Percentiles rank a stretch among this genome's conserved stretches.
phyloP scores from a whole-genome alignment of 345 rosid genomes.

The Populus tremula region DNA sequence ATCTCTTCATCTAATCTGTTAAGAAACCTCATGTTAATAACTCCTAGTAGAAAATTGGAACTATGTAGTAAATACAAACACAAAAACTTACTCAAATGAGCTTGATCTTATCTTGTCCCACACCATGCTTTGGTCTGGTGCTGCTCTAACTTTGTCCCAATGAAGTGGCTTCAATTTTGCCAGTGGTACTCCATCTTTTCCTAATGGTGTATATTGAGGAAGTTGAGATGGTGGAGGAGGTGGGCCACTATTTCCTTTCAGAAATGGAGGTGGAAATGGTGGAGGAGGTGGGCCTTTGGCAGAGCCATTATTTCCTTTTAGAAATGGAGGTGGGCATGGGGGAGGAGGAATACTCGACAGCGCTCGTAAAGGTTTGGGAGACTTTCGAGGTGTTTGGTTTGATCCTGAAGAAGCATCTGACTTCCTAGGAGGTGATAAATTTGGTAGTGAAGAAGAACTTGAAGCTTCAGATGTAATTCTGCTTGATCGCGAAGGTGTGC shows the following conservation, averaged over 20 bases:
- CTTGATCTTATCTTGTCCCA: slow-evolving; percentile 93
- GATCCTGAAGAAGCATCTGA: slow-evolving; percentile 27
- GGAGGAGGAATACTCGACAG: slow-evolving; percentile 49
- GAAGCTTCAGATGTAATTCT: slow-evolving; percentile 26
- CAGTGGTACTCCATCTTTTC: slow-evolving; percentile 73
- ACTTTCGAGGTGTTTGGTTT: slow-evolving; percentile 21
- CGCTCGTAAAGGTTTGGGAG: slow-evolving; percentile 20
- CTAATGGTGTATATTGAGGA: slow-evolving; percentile 40
- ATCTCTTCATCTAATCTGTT: slow-evolving; percentile 94
- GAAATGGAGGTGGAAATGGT: slow-evolving; percentile 57
- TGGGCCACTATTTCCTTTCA: slow-evolving; percentile 32
- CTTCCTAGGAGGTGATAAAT: slow-evolving; percentile 27
- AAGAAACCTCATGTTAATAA: neutral
- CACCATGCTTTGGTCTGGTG: slow-evolving; percentile 77
- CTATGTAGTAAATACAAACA: neutral
- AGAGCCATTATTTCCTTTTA: slow-evolving; percentile 26
- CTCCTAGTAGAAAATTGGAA: slow-evolving; percentile 3
- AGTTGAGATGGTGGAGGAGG: slow-evolving; percentile 69
- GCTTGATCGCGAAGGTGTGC: slow-evolving; percentile 14
- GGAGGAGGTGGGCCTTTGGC: slow-evolving; percentile 65
- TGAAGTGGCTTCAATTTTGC: slow-evolving; percentile 96
- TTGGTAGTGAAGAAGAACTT: slow-evolving; percentile 22
- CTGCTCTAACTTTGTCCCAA: slow-evolving; percentile 99
- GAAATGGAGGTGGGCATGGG: slow-evolving; percentile 58
- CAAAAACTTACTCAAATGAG: slow-evolving; percentile 84